A percentile compares a stretch with the other conserved stretches of the same genome.
Conservation (phyloP, 1,284 basidiomycete genomes). For the Austroboletus niveus region DNA sequence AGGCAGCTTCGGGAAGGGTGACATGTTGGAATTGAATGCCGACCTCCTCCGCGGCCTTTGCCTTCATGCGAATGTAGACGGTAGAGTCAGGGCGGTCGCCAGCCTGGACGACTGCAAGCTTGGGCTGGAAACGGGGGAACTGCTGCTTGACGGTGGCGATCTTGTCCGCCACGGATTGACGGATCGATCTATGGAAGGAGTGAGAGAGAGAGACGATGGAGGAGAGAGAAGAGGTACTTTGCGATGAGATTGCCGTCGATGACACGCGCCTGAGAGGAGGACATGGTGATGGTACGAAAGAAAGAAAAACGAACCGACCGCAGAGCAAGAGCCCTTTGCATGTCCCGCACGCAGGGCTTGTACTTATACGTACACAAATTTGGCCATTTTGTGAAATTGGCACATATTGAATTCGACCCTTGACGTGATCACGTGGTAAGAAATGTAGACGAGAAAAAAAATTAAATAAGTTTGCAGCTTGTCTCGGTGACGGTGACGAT, state of each 20-base stretch:
- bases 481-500: slow-evolving; percentile 31
- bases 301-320: slow-evolving; percentile 26
- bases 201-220: slow-evolving; percentile 9
- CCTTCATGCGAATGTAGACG: slow-evolving; percentile 98
- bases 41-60: slow-evolving; percentile 92
- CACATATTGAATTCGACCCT: too few relatives aligned
- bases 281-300: slow-evolving; percentile 49
- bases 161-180: slow-evolving; percentile 65
- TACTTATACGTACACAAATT: background rate
- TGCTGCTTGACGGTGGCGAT: slow-evolving; percentile 61
- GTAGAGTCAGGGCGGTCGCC: slow-evolving; percentile 88
- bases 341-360: slow-evolving; percentile 1
- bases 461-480: background rate
- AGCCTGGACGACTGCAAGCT: slow-evolving; percentile 93
- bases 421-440: slow-evolving; percentile 19
- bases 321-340: slow-evolving; percentile 4
- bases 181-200: slow-evolving; percentile 61
- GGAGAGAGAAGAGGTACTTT: slow-evolving; percentile 54
- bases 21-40: slow-evolving; percentile 91
- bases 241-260: slow-evolving; percentile 91
- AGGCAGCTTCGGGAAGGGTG: slow-evolving; percentile 66
- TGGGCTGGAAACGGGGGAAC: slow-evolving; percentile 84
- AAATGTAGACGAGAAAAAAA: background rate
- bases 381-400: background rate
- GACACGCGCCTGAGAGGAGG: slow-evolving; percentile 46